These are phyloP conservation scores for Bullera alba DNA, from an alignment of 768 basidiomycete species.

Conservation along the genomic window DNA sequence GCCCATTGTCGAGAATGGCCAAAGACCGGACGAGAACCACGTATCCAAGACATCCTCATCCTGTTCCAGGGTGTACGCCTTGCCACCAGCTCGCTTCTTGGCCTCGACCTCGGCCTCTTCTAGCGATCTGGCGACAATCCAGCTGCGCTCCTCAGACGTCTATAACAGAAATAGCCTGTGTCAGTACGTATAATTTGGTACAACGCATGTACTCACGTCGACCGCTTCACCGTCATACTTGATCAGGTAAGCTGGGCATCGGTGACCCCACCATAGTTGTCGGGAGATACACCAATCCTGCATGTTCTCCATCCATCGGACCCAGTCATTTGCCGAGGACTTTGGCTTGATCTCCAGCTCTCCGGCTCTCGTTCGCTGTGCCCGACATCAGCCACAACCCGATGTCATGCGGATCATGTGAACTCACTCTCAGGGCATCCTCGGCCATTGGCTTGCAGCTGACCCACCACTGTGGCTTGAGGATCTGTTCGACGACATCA, in stretches of 20 bases:
- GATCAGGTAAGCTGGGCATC: slow-evolving; percentile 89
- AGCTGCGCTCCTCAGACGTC: slow-evolving; percentile 66
- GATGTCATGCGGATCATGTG: background rate
- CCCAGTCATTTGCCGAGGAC: slow-evolving; percentile 87
- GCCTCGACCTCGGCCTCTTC: slow-evolving; percentile 73
- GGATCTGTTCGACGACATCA: slow-evolving; percentile 85
- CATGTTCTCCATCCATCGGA: slow-evolving; percentile 86
- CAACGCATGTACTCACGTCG: slow-evolving; percentile 44
- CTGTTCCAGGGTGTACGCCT: slow-evolving; percentile 70
- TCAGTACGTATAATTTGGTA: background rate
- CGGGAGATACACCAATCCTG: slow-evolving; percentile 99
- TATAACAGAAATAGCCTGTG: slow-evolving; percentile 47
- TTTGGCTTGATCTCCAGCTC: slow-evolving; percentile 78
- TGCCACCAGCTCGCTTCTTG: slow-evolving; percentile 57
- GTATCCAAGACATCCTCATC: slow-evolving; percentile 98
- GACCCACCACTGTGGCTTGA: slow-evolving; percentile 99
- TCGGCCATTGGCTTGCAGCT: slow-evolving; percentile 84
- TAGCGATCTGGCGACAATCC: slow-evolving; percentile 84
- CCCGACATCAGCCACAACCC: background rate
- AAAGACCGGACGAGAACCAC: slow-evolving; percentile 96
- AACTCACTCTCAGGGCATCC: slow-evolving; percentile 69
- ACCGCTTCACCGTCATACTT: slow-evolving; percentile 70
- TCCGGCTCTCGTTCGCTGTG: slow-evolving; percentile 76
- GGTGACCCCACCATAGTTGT: slow-evolving; percentile 98
- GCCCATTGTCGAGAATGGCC: slow-evolving; percentile 96